Percentiles rank a stretch among this genome's conserved stretches.
phyloP scores from a whole-genome alignment of 352 stramenopile species.

The Pythium pyrilobum region DNA sequence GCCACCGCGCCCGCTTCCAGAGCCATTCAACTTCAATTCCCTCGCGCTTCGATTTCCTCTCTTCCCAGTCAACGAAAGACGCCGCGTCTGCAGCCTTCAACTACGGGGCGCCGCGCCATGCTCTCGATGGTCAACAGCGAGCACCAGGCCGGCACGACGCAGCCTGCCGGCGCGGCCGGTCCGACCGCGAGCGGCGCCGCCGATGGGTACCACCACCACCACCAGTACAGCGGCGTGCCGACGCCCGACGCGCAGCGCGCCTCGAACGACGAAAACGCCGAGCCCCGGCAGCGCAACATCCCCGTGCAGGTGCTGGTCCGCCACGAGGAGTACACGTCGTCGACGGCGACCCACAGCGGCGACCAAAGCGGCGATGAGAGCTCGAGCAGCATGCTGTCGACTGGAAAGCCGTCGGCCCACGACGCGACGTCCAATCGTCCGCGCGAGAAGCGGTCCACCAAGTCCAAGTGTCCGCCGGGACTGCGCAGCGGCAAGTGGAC shows the following conservation, averaged over 20 bases:
- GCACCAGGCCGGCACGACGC: no score
- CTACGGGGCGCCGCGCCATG: constrained; percentile 24
- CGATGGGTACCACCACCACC: not conserved
- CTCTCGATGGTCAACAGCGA: constrained; percentile 52
- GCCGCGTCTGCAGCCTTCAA: constrained; percentile 3
- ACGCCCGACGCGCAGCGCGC: not conserved
- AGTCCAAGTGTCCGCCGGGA: constrained; percentile 79
- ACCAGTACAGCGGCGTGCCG: not conserved
- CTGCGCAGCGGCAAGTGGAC: constrained; percentile 86
- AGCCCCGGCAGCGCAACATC: constrained; percentile 18
- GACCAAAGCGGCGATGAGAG: constrained; percentile 21
- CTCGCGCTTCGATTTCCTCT: not conserved
- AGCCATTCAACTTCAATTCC: constrained; percentile 80
- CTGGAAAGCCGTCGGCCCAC: not conserved
- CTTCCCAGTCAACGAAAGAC: not conserved
- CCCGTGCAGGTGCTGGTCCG: constrained; percentile 20
- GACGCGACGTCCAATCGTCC: constrained; percentile 1
- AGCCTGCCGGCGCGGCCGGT: not conserved
- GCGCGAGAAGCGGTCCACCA: constrained; percentile 76
- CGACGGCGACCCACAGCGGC: not conserved
- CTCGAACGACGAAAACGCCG: constrained; percentile 17
- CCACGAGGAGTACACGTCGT: constrained; percentile 18
- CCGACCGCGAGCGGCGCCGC: constrained; percentile 5
- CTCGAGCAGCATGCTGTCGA: constrained; percentile 9
- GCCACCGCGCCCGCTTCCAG: constrained; percentile 29